Evolutionary conservation across 192 early-diverging fungal species (phyloP).

Genomic region (Helicostylum pulchrum): DNA sequence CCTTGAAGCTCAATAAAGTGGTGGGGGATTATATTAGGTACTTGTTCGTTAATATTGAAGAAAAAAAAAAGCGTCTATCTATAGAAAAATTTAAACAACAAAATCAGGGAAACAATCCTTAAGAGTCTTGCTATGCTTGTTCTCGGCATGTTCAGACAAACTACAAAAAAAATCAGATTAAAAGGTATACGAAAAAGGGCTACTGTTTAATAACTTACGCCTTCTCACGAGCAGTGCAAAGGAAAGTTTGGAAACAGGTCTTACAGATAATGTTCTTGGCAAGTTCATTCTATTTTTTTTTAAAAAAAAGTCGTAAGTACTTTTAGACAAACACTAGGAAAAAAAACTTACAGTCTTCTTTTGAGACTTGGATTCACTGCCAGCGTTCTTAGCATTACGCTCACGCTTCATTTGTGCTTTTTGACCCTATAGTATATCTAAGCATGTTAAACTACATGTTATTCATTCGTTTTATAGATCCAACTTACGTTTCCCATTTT

Average conservation of each 20-base stretch:
- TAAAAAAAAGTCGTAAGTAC: background rate
- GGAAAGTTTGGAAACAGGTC: conserved; percentile 77
- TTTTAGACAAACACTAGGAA: background rate
- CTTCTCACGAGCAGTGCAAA: conserved; percentile 74
- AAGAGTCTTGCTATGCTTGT: conserved; percentile 73
- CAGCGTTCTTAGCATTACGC: conserved; percentile 55
- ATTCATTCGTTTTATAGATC: background rate
- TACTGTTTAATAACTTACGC: conserved; percentile 42
- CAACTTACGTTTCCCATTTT: conserved; percentile 16
- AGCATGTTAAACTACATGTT: background rate
- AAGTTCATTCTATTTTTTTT: conserved; percentile 61
- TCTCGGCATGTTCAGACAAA: conserved; percentile 67
- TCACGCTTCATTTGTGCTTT: conserved; percentile 70
- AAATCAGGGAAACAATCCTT: conserved; percentile 71
- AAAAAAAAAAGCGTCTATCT: no score
- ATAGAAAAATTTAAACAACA: background rate
- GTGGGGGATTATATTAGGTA: no score
- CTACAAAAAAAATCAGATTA: conserved; percentile 18
- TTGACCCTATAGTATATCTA: conserved; percentile 41
- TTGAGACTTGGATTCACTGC: conserved; percentile 52
- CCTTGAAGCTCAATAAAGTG: no score
- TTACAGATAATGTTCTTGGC: conserved; percentile 79
- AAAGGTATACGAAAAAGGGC: conserved; percentile 6
- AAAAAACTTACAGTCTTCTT: conserved; percentile 52
- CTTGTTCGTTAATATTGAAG: no score